Evolutionary conservation across 805 yeast species (phyloP), one percentile per base, ranked within the genome.

Genomic region (Lachancea lanzarotensis): DNA sequence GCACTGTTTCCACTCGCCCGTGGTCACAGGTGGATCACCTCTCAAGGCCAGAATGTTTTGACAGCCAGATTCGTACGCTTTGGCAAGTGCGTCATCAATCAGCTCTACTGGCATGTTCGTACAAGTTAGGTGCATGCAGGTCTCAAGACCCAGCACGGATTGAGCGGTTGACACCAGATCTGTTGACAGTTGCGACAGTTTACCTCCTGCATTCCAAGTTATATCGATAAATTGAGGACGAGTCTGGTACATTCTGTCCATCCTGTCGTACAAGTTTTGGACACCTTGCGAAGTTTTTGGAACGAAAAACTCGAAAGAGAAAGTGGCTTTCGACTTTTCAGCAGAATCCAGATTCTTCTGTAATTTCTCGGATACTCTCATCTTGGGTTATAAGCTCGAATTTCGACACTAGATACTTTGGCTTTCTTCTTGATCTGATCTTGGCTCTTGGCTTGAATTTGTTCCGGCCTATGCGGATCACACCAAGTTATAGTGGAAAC

Each of bases 251-350:
- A 93, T 93, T 64, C 96, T 79, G 61, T 93, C 98, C 90, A 93
- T 91, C 62, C 98, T 76, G 65, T 93, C 98, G 69, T 90, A 91
- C 47, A 93, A 72, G 63, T 93, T 93, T 63, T 89, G 96, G 19
- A 91, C 93, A 62, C 98, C 98, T 66, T 93, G 97, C 18, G 91
- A 74, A 0, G 98, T 93, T 72, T 93, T 93, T 38, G 98, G 98
- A 19, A 91, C 96, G 65, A 93, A 93, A 69, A 87, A 93, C 73
- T 93, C 98, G 58, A 90, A 91, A 38, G 98, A 90, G 65, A 86
- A 91, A 5, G 98, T 87, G 20, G 38, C 35, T 63, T 56, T 60
- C 8, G 57, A 52, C 26, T 63, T 57, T 22, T 51, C 55, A 13
- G 49, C 42, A 13, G 43, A 27, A 31, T 64, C 65, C 20, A 63